Conservation (phyloP, 345 rosid genomes). For the Syzygium grande region DNA sequence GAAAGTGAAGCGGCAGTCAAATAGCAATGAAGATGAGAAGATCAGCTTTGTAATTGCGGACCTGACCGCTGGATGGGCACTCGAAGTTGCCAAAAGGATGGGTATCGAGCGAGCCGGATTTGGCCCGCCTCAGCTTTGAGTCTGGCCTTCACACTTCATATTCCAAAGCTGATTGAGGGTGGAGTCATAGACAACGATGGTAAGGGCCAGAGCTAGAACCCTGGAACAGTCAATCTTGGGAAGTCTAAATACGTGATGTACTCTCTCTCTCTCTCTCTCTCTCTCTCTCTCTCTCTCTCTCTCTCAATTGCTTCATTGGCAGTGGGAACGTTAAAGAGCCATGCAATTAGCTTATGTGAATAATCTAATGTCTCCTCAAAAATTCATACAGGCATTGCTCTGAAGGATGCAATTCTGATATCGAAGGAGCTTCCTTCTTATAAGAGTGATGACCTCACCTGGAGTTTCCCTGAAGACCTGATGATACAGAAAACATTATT, state of each 20-base stretch:
- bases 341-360: background rate
- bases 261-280: too few relatives aligned
- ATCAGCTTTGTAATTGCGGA: constrained; percentile 12
- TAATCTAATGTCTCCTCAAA: background rate
- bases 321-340: background rate
- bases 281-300: too few relatives aligned
- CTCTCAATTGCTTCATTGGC: background rate
- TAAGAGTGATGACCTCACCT: background rate
- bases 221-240: background rate
- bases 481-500: background rate
- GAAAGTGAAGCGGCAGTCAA: background rate
- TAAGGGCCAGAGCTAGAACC: background rate
- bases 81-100: constrained; percentile 11
- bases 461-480: background rate
- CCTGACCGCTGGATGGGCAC: constrained; percentile 5
- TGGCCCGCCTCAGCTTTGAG: constrained; percentile 2
- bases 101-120: constrained; percentile 1
- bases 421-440: background rate
- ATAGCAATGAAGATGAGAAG: background rate
- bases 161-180: constrained; percentile 10
- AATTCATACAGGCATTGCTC: background rate
- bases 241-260: background rate
- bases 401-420: background rate
- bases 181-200: constrained; percentile 16
- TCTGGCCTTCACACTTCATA: constrained; percentile 4